Evolutionary conservation across 2,329 filamentous ascomycete species (phyloP).

Genomic region (Herpotrichia juniperi): DNA sequence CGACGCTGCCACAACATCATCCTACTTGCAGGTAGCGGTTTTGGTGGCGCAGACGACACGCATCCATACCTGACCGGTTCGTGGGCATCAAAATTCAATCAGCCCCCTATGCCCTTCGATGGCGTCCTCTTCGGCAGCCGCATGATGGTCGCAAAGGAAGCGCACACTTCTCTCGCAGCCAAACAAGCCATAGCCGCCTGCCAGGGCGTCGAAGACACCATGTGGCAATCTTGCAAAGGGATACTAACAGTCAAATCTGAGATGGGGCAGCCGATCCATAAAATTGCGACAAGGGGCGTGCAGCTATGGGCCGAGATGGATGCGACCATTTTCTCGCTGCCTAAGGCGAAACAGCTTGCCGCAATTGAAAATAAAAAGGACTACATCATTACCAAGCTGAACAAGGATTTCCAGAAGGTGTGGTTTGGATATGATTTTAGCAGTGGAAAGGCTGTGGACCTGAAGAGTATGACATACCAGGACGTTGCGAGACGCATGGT

Average conservation of each 20-base stretch:
- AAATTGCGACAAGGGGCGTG: slow-evolving; percentile 90
- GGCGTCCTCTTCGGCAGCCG: slow-evolving; percentile 89
- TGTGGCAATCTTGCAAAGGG: slow-evolving; percentile 89
- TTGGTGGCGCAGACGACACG: slow-evolving; percentile 87
- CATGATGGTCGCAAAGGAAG: slow-evolving; percentile 94
- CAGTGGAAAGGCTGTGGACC: slow-evolving; percentile 78
- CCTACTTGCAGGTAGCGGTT: slow-evolving; percentile 87
- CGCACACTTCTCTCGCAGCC: slow-evolving; percentile 82
- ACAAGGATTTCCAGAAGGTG: slow-evolving; percentile 95
- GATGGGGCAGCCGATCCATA: slow-evolving; percentile 98
- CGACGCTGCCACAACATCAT: slow-evolving; percentile 86
- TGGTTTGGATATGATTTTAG: slow-evolving; percentile 87
- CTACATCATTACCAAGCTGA: slow-evolving; percentile 94
- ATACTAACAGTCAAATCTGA: slow-evolving; percentile 94
- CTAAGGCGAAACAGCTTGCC: slow-evolving; percentile 70
- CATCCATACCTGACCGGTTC: slow-evolving; percentile 90
- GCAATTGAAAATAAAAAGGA: slow-evolving; percentile 88
- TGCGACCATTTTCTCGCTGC: slow-evolving; percentile 77
- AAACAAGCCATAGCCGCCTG: slow-evolving; percentile 92
- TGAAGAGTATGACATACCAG: slow-evolving; percentile 95
- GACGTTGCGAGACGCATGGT: slow-evolving; percentile 88
- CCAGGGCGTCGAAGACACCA: slow-evolving; percentile 76
- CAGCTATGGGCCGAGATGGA: slow-evolving; percentile 96
- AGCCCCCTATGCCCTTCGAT: slow-evolving; percentile 93
- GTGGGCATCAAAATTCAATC: slow-evolving; percentile 87